Base-by-base conservation (phyloP, 2,329 filamentous ascomycete genomes). In the Talaromyces verruculosus region DNA sequence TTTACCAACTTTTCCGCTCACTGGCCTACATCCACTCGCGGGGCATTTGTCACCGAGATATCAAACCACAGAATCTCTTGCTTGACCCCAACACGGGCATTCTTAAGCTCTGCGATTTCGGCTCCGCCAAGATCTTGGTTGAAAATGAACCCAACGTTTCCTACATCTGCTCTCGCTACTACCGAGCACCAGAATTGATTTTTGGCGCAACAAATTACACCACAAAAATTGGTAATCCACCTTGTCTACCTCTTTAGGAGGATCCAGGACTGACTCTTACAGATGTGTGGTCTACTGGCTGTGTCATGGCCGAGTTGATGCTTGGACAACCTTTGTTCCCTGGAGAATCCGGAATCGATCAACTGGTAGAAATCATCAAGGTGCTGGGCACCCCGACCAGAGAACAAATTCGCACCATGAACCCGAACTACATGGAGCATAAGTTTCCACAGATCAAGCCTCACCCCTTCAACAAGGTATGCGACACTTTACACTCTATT, bases 381-480 rank as follows among this genome's bases (percentile, higher is more conserved):
- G 94, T 99, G 63, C 84, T 99, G 68, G 95, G 95, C 67, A 99
- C 95, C 19, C 95, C 95, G 19, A 98, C 95, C 41, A 88, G 95
- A 70, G 95, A 99, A 79, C 95, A 99, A 81, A 99, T 99, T 75
- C 91, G 95, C 72, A 99, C 95, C 71, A 99, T 99, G 95, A 99
- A 99, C 81, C 95, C 95, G 67, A 99, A 99, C 81, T 99, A 99
- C 82, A 99, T 99, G 95, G 95, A 99, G 83, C 95, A 99, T 84
- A 98, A 98, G 84, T 99, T 99, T 81, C 95, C 95, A 58, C 95
- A 99, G 81, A 99, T 99, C 84, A 99, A 99, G 84, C 95, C 95
- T 66, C 95, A 99, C 76, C 95, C 95, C 33, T 99, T 99, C 85
- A 96, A 91, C 83, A 98, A 98, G 87, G 87, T 88, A 55, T 25